Base-by-base conservation (phyloP, 768 basidiomycete species). In the Dentipellis fragilis region DNA sequence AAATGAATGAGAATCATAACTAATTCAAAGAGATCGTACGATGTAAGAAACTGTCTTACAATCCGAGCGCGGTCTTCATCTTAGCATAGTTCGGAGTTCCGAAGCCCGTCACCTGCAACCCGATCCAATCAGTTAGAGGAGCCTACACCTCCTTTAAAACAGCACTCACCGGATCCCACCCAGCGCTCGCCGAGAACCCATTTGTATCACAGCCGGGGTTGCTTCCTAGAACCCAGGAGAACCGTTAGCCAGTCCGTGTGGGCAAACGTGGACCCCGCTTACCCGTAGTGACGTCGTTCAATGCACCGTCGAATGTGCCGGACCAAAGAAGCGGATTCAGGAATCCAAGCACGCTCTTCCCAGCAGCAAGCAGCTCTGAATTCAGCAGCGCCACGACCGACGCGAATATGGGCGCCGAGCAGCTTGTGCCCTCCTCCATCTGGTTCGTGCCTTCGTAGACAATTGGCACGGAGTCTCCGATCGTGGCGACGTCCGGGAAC, bases 221-320 rank as follows among this genome's bases (percentile, higher is more conserved):
- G 8, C 29, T 29, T 29, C 29, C 29, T 29, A 29, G 29, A 29
- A 29, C 6, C 29, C 29, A 29, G 29, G 6, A 3, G 29, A 29
- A 3, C 29, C 3, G 6, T 29, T 29, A 29, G 29, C 29, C 29
- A 29, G 29, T 6, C 29, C 3, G 29, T 6, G 29, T 29, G 29
- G 29, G 29, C 6, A 6, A 29, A 29, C 29, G 29, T 29, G 29
- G 3, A 29, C 3, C 29, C 6, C 29, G 14, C 48, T 35, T 21
- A 49, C 69, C 71, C 12, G 51, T 56, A 3, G 67, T 71, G 61
- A 73, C 66, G 55, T 73, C 70, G 49, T 59, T 70, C 51, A 72
- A 57, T 17, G 67, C 67, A 12, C 63, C 51, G 10, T 47, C 70
- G 71, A 16, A 50, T 34, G 57, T 29, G 55, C 60, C 54, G 12